These are phyloP conservation scores for Rhododendron ferrugineum DNA, from an alignment of 148 eudicot genomes.

Conservation along the genomic window DNA sequence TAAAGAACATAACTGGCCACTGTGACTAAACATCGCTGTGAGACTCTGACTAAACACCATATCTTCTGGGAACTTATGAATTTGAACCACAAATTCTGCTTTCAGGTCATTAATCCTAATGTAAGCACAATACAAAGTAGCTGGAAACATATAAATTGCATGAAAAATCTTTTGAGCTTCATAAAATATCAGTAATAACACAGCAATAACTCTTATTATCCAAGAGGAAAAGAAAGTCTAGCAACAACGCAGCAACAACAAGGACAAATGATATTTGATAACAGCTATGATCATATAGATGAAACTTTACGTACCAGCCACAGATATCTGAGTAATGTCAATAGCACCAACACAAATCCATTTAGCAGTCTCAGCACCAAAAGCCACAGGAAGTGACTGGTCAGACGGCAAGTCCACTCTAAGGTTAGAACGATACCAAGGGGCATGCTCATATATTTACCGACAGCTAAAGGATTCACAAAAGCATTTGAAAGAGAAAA, in stretches of 20 bases:
- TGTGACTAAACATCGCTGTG: background rate
- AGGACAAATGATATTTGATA: background rate
- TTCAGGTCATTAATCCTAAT: background rate
- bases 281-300: background rate
- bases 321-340: constrained; percentile 81
- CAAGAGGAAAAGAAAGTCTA: background rate
- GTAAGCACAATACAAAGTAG: background rate
- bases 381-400: constrained; percentile 96
- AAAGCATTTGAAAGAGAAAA: background rate
- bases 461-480: background rate
- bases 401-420: constrained; percentile 10
- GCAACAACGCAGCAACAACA: background rate
- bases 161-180: background rate
- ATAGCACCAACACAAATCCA: constrained; percentile 97
- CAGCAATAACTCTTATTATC: background rate
- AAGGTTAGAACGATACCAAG: constrained; percentile 1
- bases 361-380: constrained; percentile 82
- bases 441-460: background rate
- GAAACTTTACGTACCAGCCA: constrained; percentile 54
- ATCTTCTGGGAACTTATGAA: background rate
- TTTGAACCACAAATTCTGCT: background rate
- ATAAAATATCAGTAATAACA: background rate
- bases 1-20: background rate
- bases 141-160: background rate
- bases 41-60: background rate